Evolutionary conservation across 176 grass and related monocot genomes (phyloP).

Genomic region (Juncus effusus): DNA sequence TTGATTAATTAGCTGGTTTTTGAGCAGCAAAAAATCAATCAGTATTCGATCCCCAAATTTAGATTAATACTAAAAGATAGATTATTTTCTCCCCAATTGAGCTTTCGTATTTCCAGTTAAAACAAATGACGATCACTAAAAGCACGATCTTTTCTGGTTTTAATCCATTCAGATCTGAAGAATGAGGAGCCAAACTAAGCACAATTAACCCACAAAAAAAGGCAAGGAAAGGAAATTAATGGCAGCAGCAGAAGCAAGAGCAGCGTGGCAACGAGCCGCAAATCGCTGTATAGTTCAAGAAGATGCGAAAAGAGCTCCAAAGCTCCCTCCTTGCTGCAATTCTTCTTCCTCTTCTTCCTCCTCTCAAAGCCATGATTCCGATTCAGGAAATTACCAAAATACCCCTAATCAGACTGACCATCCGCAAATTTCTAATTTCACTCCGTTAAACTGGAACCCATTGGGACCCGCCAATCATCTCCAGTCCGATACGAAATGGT

Average conservation of each 20-base stretch:
- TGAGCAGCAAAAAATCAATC: too few species aligned
- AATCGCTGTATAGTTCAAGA: conserved; percentile 86
- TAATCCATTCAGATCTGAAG: too few species aligned
- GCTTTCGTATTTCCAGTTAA: too few species aligned
- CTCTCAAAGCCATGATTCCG: background rate
- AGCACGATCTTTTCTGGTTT: too few species aligned
- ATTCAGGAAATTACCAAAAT: conserved; percentile 27
- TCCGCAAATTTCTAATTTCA: conserved; percentile 34
- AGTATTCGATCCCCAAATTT: too few species aligned
- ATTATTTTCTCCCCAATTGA: too few species aligned
- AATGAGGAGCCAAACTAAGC: too few species aligned
- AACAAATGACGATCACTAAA: too few species aligned
- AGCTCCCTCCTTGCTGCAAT: conserved; percentile 54
- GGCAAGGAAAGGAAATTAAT: conserved; percentile 31
- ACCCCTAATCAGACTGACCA: conserved; percentile 29
- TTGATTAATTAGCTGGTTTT: too few species aligned
- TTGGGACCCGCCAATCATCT: conserved; percentile 42
- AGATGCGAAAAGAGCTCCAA: conserved; percentile 91
- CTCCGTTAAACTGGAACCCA: conserved; percentile 52
- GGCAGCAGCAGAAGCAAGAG: conserved; percentile 93
- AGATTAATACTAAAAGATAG: too few species aligned
- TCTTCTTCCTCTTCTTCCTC: conserved; percentile 27
- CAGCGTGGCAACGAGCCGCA: conserved; percentile 78
- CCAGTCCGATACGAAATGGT: conserved; percentile 63
- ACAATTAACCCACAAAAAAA: background rate